Percentiles rank a stretch among this genome's conserved stretches.
Evolutionary conservation across 306 rosid species (phyloP).

Genomic region (Luffa aegyptiaca): DNA sequence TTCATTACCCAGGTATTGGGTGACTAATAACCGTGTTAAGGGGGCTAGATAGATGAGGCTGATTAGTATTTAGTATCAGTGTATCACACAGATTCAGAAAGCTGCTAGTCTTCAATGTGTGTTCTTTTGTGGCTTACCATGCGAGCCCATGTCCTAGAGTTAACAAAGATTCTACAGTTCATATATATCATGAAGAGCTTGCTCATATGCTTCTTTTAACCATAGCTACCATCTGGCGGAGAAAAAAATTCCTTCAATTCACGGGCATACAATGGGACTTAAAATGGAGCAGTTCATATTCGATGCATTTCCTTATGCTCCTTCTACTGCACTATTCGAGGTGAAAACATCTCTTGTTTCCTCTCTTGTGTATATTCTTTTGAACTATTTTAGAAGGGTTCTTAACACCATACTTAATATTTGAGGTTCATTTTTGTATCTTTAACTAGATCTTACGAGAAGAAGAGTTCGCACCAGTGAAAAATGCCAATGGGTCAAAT

Average conservation of each 20-base stretch:
- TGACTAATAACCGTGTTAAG: background rate
- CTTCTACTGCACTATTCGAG: constrained; percentile 97
- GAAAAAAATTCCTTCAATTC: constrained; percentile 88
- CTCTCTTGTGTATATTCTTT: background rate
- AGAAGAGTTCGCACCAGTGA: constrained; percentile 97
- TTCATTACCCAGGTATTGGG: background rate
- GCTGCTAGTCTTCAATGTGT: background rate
- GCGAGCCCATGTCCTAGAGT: background rate
- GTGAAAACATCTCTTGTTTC: constrained; percentile 21
- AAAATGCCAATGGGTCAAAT: constrained; percentile 84
- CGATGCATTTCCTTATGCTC: constrained; percentile 96
- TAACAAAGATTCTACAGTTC: background rate
- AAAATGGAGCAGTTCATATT: constrained; percentile 94
- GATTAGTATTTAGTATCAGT: background rate
- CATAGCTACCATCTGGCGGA: constrained; percentile 91
- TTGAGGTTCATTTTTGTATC: constrained; percentile 15
- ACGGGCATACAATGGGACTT: constrained; percentile 62
- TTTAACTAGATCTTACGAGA: constrained; percentile 61
- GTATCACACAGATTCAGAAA: background rate
- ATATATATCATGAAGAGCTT: background rate
- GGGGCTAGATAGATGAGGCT: background rate
- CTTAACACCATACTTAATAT: background rate
- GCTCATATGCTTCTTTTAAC: background rate
- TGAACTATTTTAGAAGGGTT: background rate
- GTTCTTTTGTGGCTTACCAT: background rate